Percentiles rank a stretch among this genome's conserved stretches.
phyloP scores from a whole-genome alignment of 1,284 basidiomycete genomes.

The Salmacisia buchloeana region DNA sequence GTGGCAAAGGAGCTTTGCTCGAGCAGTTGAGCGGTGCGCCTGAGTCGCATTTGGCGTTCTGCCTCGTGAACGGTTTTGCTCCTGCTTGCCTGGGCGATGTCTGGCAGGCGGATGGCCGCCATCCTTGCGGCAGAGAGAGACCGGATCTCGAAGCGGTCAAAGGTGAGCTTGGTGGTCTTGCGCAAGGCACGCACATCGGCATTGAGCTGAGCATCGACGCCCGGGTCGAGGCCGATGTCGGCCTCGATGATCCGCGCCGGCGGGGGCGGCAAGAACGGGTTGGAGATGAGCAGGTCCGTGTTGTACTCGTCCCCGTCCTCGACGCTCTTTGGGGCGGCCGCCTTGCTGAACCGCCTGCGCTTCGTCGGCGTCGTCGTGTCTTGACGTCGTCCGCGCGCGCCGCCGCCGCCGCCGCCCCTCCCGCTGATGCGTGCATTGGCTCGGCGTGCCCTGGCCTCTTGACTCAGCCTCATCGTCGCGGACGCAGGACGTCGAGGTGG shows the following conservation, averaged over 20 bases:
- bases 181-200: conserved; percentile 4
- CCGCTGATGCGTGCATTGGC: no score
- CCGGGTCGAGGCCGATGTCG: conserved; percentile 1
- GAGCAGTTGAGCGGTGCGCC: background rate
- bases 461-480: no score
- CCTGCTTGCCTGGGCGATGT: background rate
- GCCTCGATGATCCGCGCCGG: background rate
- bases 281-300: background rate
- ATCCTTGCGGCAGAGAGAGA: background rate
- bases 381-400: background rate
- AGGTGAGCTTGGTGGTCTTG: background rate
- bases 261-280: conserved; percentile 1
- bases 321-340: background rate
- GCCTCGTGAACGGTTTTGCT: background rate
- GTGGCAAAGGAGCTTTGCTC: background rate
- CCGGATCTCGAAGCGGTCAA: conserved; percentile 2
- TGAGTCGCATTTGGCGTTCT: background rate
- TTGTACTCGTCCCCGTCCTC: background rate
- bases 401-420: no score
- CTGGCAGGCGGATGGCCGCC: background rate
- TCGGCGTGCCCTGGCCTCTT: no score
- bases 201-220: conserved; percentile 1
- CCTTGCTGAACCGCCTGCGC: no score
- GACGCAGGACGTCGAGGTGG: no score
- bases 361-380: background rate